Evolutionary conservation across 2,329 filamentous ascomycete species (phyloP).

Genomic region (Phoma sp.): DNA sequence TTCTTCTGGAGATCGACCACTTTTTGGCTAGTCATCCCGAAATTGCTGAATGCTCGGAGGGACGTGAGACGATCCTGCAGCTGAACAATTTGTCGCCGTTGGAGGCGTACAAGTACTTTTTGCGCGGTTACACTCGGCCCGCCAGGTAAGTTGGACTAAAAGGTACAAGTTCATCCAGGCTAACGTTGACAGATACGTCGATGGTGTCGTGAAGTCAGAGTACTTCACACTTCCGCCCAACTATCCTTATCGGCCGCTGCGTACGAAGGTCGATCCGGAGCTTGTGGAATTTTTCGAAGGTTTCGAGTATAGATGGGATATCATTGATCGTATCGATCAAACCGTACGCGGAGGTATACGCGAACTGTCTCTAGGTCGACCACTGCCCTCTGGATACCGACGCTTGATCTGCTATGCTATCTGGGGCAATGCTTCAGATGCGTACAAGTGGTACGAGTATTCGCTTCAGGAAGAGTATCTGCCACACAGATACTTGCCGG

Average conservation of each 20-base stretch:
- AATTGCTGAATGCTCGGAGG: conserved; percentile 20
- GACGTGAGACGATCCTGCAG: conserved; percentile 13
- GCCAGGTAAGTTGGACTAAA: conserved; percentile 25
- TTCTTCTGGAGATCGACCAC: conserved; percentile 36
- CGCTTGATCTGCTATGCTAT: conserved; percentile 34
- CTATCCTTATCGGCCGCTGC: conserved; percentile 20
- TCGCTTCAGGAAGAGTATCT: conserved; percentile 35
- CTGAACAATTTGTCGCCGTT: conserved; percentile 28
- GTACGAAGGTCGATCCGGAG: conserved; percentile 27
- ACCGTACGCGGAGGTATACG: conserved; percentile 22
- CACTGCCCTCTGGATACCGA: conserved; percentile 20
- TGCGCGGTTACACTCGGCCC: conserved; percentile 38
- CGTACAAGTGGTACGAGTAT: conserved; percentile 42
- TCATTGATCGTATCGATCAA: conserved; percentile 33
- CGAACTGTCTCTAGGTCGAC: conserved; percentile 16
- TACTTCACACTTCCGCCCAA: conserved; percentile 19
- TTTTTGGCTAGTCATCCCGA: conserved; percentile 32
- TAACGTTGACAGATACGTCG: conserved; percentile 22
- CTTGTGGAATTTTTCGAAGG: conserved; percentile 35
- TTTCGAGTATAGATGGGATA: conserved; percentile 32
- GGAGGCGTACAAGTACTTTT: conserved; percentile 33
- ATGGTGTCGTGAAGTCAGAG: conserved; percentile 23
- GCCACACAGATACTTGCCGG: conserved; percentile 34
- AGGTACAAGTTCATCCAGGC: not conserved
- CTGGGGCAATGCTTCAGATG: conserved; percentile 39